These are phyloP conservation scores for Glaciozyma antarctica DNA, from an alignment of 768 basidiomycete genomes.

Conservation along the genomic window DNA sequence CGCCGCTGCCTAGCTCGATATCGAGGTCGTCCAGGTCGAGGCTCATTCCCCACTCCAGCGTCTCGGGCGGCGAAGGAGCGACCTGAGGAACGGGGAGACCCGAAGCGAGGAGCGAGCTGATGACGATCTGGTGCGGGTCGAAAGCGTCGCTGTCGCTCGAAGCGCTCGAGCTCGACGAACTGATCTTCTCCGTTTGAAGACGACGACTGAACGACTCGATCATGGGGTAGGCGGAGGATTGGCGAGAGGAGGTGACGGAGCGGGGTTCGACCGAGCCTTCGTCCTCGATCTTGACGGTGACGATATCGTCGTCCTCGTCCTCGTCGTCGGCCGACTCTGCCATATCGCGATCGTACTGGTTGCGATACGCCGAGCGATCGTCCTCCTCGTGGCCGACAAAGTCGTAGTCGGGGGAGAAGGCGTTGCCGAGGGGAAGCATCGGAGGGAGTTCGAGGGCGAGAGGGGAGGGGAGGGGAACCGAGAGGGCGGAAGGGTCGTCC, in stretches of 20 bases:
- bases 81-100: constrained; percentile 27
- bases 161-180: constrained; percentile 5
- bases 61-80: constrained; percentile 24
- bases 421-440: constrained; percentile 8
- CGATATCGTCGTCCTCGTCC: constrained; percentile 23
- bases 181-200: constrained; percentile 9
- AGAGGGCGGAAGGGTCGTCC: neutral
- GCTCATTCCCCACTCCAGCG: constrained; percentile 21
- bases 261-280: neutral
- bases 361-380: constrained; percentile 15
- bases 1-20: constrained; percentile 11
- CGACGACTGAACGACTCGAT: constrained; percentile 18
- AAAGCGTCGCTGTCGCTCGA: constrained; percentile 18
- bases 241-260: constrained; percentile 16
- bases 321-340: constrained; percentile 20
- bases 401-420: constrained; percentile 23
- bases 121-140: constrained; percentile 26
- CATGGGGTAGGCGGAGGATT: constrained; percentile 10
- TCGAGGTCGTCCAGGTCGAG: constrained; percentile 30
- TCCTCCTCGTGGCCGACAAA: constrained; percentile 27
- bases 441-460: constrained; percentile 24
- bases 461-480: constrained; percentile 23
- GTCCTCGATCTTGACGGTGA: constrained; percentile 7
- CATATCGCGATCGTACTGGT: constrained; percentile 6
- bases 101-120: constrained; percentile 18